These are phyloP conservation scores for Smithsoniella earleae DNA, from an alignment of 163 green algal species.

Conservation along the genomic window DNA sequence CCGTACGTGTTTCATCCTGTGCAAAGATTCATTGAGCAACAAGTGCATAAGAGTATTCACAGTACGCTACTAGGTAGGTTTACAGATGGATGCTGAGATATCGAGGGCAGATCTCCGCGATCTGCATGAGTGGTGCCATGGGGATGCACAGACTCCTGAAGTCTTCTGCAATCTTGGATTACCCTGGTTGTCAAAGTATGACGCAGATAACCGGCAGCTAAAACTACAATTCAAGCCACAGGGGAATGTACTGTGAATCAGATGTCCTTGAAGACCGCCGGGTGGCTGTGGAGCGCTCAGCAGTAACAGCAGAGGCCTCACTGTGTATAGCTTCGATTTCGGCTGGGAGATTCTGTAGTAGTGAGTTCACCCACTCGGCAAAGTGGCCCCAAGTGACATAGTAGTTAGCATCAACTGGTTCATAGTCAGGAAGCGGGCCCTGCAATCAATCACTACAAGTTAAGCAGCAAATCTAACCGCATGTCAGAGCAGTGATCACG, in stretches of 20 bases:
- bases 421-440: slow-evolving; percentile 19
- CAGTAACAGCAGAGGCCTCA: neutral
- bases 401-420: slow-evolving; percentile 21
- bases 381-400: slow-evolving; percentile 31
- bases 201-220: too few relatives aligned
- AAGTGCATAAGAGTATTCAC: too few relatives aligned
- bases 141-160: too few relatives aligned
- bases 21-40: too few relatives aligned
- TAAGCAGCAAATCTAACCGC: neutral
- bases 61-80: too few relatives aligned
- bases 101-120: too few relatives aligned
- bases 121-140: neutral
- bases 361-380: slow-evolving; percentile 25
- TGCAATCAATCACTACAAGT: neutral
- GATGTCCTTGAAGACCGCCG: neutral
- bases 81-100: too few relatives aligned
- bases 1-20: neutral
- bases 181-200: too few relatives aligned
- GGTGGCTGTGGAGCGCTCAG: neutral
- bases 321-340: slow-evolving; percentile 1
- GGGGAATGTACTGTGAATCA: neutral
- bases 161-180: too few relatives aligned
- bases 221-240: too few relatives aligned
- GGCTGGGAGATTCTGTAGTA: slow-evolving; percentile 2
- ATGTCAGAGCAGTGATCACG: neutral